Base-by-base conservation (phyloP, 345 rosid species). In the Eucalyptus camaldulensis region DNA sequence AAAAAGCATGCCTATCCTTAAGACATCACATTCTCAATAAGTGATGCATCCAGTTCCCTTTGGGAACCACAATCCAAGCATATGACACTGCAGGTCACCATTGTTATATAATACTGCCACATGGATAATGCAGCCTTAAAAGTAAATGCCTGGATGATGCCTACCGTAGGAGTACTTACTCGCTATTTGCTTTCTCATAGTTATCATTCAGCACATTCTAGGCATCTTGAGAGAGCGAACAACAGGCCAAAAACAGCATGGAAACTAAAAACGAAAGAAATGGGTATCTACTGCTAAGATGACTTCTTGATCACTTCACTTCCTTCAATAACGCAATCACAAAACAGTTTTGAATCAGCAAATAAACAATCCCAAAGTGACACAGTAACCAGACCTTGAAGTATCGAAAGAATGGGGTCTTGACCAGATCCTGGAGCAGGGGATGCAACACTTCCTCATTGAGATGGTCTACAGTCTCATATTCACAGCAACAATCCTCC, bases 401-500 rank as follows among this genome's bases (percentile, higher is more conserved):
- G 88, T 98, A 98, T 45, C 99, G 93, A 81, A 92, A 96, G 92
- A 98, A 98, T 1, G 99, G 95, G 24, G 98, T 95, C 89, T 90
- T 94, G 45, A 97, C 97, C 51, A 98, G 97, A 49, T 96, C 96
- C 88, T 95, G 97, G 86, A 98, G 97, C 54, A 92, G 87, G 69
- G 99, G 98, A 94, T 96, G 90, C 94, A 96, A 91, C 45, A 95
- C 95, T 87, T 95, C 92, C 22, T 89, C 91, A 90, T 98, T 98
- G 13, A 97, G 90, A 88, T 88, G 88, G 89, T 96, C 94, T 40
- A 96, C 99, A 24, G 97, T 96, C 92, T 98, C 97, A n/a, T 96
- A 97, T 89, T 97, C 97, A 86, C 99, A 97, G 88, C 98, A 96
- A 90, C 98, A 98, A 86, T 95, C 99, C 93, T 97, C 98, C 16